These are phyloP conservation scores for Xylariaceae sp. DNA, from an alignment of 2,329 filamentous ascomycete species.

Conservation along the genomic window DNA sequence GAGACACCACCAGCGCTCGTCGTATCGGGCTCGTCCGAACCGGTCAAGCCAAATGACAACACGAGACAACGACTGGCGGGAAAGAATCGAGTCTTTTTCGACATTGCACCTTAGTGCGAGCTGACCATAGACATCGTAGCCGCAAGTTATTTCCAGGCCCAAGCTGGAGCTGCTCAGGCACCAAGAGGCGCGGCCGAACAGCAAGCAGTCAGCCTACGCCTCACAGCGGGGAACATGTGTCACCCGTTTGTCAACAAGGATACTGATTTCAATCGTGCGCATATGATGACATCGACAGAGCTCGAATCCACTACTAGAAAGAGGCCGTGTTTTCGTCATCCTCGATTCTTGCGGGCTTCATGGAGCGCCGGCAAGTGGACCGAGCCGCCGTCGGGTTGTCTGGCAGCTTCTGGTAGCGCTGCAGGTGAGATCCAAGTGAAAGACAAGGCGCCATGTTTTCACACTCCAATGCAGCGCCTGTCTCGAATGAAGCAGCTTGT, in stretches of 20 bases:
- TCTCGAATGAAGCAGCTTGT: neutral
- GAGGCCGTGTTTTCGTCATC: neutral
- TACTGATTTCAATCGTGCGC: neutral
- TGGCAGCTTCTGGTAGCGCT: too few relatives aligned
- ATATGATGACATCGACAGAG: neutral
- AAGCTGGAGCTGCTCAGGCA: neutral
- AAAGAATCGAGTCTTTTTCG: neutral
- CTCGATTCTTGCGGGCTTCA: neutral
- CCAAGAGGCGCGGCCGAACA: neutral
- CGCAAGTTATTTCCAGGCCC: neutral
- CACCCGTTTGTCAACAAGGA: neutral
- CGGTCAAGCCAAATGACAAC: slow-evolving; percentile 10
- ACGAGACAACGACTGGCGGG: neutral
- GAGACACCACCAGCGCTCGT: slow-evolving; percentile 2
- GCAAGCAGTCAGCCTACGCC: slow-evolving; percentile 6
- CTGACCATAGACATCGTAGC: slow-evolving; percentile 10
- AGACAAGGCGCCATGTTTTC: neutral
- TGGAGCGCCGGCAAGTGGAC: neutral
- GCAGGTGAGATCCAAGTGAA: neutral
- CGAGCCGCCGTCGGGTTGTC: neutral
- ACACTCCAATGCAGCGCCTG: too few relatives aligned
- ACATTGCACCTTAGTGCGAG: neutral
- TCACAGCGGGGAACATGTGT: neutral
- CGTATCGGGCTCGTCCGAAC: slow-evolving; percentile 10
- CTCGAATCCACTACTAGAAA: neutral